Percentiles rank a stretch among this genome's conserved stretches.
These are phyloP conservation scores for Geotrichum aggregatum DNA, from an alignment of 1,139 yeast species.

Conservation along the genomic window DNA sequence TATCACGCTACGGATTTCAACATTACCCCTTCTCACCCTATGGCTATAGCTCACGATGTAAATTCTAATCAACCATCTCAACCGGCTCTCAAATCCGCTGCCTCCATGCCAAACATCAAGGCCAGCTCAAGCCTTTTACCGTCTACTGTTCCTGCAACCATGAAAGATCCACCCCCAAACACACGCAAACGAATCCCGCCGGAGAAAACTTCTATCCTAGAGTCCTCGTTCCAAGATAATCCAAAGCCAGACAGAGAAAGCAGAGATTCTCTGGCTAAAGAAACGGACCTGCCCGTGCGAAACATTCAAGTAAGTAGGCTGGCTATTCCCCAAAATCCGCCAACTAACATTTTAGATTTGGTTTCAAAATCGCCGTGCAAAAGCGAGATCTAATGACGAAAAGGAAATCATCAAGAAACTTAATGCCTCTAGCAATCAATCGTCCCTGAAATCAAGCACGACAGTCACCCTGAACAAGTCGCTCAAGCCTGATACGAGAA, in stretches of 20 bases:
- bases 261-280: conserved; percentile 29
- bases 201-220: conserved; percentile 31
- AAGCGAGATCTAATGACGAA: conserved; percentile 29
- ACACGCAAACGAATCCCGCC: conserved; percentile 32
- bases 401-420: conserved; percentile 21
- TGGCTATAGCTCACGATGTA: background rate
- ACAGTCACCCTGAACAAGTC: background rate
- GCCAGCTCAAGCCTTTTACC: background rate
- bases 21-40: background rate
- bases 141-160: background rate
- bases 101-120: conserved; percentile 14
- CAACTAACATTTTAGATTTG: conserved; percentile 26
- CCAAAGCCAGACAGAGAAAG: conserved; percentile 34
- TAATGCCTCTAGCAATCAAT: conserved; percentile 6
- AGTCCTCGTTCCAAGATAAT: conserved; percentile 30
- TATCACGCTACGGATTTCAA: background rate
- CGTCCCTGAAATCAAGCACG: conserved; percentile 1
- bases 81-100: conserved; percentile 13
- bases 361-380: conserved; percentile 37
- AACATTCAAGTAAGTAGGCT: conserved; percentile 29
- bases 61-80: no score
- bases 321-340: background rate
- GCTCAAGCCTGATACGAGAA: conserved; percentile 1
- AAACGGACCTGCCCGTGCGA: conserved; percentile 32
- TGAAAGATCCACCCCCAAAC: conserved; percentile 14